Base-by-base conservation (phyloP, 768 basidiomycete genomes). In the Mycena haematopus region DNA sequence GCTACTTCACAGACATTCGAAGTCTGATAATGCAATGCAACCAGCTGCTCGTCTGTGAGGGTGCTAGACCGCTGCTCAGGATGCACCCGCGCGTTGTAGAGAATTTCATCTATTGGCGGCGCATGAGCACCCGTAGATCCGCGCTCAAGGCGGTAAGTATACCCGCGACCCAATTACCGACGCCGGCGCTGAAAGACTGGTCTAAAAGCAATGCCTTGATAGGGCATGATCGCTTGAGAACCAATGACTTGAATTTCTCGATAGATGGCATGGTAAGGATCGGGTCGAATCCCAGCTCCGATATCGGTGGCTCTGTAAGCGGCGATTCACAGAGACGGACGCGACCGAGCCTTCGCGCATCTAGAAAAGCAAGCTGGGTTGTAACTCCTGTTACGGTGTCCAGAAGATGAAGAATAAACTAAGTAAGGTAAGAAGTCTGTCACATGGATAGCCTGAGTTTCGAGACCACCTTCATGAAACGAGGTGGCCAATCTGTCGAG, bases 111-210 rank as follows among this genome's bases (percentile, higher is more conserved):
- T 86, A 60, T 44, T 53, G 52, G 27, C 19, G 33, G 19, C 33
- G 29, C 47, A 27, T 50, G 25, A 38, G 38, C 35, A 42, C n/a
- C 25, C 25, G 36, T 25, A 44, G 55, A 47, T 64, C 45, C 42
- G 59, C 58, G 52, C 49, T 51, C 22, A 60, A 60, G 40, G 55
- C 56, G 51, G 63, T 17, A 49, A 62, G 44, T 69, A 45, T 66
- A 86, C 89, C 90, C 68, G 91, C 91, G 21, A 93, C 84, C 88
- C 91, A 93, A 71, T 93, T 93, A 4, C 92, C 89, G 11, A 93
- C 84, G 1, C 92, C 92, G 13, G 91, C 90, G 64, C 84, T 89
- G 76, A 93, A 92, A 0, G 87, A 84, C 71, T 93, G 91, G 72
- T 93, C 87, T 44, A 92, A 80, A 15, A 93, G 78, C n/a, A 93